Conservation (phyloP, 2,329 filamentous ascomycete genomes). For the Bipolaris zeicola region DNA sequence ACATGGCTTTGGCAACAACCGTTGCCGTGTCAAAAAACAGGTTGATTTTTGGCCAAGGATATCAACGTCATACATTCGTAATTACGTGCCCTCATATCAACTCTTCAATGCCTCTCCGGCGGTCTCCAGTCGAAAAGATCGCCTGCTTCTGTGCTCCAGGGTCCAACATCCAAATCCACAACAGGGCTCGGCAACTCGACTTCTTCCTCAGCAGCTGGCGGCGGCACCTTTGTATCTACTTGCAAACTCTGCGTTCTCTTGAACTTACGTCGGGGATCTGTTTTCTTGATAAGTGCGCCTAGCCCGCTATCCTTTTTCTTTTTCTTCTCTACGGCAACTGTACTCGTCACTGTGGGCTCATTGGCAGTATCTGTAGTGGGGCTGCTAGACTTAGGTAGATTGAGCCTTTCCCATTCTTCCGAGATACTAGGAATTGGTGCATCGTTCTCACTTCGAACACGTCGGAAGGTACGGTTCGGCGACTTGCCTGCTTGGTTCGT, state of each 20-base stretch:
- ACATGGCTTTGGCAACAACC: not conserved
- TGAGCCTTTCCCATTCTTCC: constrained; percentile 38
- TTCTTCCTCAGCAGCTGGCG: constrained; percentile 21
- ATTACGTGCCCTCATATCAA: not conserved
- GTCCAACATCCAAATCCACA: constrained; percentile 61
- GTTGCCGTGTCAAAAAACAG: not conserved
- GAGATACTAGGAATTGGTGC: constrained; percentile 38
- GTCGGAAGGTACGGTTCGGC: constrained; percentile 29
- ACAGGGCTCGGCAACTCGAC: constrained; percentile 45
- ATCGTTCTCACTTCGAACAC: constrained; percentile 42
- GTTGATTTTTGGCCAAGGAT: not conserved
- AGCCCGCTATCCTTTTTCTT: constrained; percentile 28
- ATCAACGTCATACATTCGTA: constrained; percentile 7
- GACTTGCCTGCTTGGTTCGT: constrained; percentile 4
- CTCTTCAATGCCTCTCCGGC: constrained; percentile 19
- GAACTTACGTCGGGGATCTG: constrained; percentile 40
- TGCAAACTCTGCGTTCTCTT: constrained; percentile 36
- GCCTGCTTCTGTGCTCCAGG: constrained; percentile 72
- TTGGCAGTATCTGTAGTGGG: not conserved
- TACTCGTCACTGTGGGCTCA: not conserved
- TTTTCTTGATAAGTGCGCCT: constrained; percentile 37
- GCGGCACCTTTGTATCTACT: constrained; percentile 23
- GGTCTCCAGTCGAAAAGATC: constrained; percentile 70
- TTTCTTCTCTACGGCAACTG: not conserved
- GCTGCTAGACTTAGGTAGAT: constrained; percentile 22